These are phyloP conservation scores for Haberlea rhodopensis DNA, from an alignment of 257 asterid species.

Conservation along the genomic window DNA sequence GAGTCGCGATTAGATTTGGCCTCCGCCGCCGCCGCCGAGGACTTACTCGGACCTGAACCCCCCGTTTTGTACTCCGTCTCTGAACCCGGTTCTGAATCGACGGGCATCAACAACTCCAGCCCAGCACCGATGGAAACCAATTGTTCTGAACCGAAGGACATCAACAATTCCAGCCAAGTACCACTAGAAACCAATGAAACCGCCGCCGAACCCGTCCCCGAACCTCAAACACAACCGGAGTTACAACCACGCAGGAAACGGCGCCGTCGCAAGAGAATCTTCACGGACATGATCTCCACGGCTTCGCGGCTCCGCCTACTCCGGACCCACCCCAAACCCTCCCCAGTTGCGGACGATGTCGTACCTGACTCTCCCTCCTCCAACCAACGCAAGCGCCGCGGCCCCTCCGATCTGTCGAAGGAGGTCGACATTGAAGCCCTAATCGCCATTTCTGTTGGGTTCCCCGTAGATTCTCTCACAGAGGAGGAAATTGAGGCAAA, in stretches of 20 bases:
- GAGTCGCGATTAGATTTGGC: too few relatives aligned
- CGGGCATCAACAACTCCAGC: background rate
- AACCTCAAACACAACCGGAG: slow-evolving; percentile 29
- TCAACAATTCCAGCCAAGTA: slow-evolving; percentile 29
- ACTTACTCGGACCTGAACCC: background rate
- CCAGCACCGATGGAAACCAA: background rate
- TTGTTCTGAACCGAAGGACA: slow-evolving; percentile 28
- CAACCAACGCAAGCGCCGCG: slow-evolving; percentile 51
- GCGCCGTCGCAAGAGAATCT: slow-evolving; percentile 89
- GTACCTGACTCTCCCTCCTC: slow-evolving; percentile 41
- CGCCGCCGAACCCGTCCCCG: slow-evolving; percentile 23
- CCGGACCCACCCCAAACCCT: slow-evolving; percentile 70
- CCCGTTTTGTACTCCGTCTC: background rate
- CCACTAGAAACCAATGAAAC: slow-evolving; percentile 28
- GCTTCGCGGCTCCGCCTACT: slow-evolving; percentile 74
- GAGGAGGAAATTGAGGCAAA: slow-evolving; percentile 97
- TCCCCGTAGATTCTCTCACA: slow-evolving; percentile 86
- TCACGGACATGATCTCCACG: slow-evolving; percentile 80
- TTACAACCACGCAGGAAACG: slow-evolving; percentile 58
- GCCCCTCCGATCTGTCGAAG: slow-evolving; percentile 62
- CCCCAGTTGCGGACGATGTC: slow-evolving; percentile 45
- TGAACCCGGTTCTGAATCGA: background rate
- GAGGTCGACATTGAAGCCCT: slow-evolving; percentile 91
- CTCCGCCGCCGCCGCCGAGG: too few relatives aligned
- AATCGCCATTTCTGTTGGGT: slow-evolving; percentile 91